Conservation (phyloP, 176 grass and related monocot species). For the Puccinellia tenuiflora region DNA sequence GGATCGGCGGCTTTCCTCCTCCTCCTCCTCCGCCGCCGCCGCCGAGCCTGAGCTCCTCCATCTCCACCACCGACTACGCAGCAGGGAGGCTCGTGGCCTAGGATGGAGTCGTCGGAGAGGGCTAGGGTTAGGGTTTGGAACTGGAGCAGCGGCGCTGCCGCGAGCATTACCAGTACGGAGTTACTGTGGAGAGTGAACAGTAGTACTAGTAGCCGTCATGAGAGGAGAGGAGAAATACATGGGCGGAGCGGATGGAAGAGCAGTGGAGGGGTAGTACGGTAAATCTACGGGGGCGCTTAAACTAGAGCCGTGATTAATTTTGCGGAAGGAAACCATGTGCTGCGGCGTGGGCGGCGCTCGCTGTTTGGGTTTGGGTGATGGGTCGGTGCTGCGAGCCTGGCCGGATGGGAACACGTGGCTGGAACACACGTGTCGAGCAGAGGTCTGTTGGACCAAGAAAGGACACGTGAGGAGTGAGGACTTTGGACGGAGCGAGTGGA, state of each 20-base stretch:
- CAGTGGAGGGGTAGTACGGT: neutral
- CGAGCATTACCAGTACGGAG: conserved; percentile 3
- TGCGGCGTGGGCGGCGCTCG: neutral
- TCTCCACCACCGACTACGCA: neutral
- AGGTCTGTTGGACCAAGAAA: too few species aligned
- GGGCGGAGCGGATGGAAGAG: neutral
- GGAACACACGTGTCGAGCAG: neutral
- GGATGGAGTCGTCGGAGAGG: neutral
- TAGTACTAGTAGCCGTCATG: neutral
- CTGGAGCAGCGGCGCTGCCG: neutral
- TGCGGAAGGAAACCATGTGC: neutral
- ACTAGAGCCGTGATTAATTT: neutral
- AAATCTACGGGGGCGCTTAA: neutral
- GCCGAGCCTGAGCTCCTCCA: conserved; percentile 35
- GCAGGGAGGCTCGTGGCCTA: neutral
- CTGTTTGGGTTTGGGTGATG: neutral
- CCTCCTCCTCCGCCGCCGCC: conserved; percentile 33
- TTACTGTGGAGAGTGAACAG: conserved; percentile 36
- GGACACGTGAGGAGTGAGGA: too few species aligned
- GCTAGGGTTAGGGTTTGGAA: conserved; percentile 41
- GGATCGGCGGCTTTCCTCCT: conserved; percentile 49
- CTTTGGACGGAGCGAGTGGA: too few species aligned
- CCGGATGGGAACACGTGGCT: neutral
- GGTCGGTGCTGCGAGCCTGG: neutral
- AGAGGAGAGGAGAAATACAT: neutral